These are phyloP conservation scores for Trichosporon sp. DNA, from an alignment of 1,284 basidiomycete genomes.

Conservation along the genomic window DNA sequence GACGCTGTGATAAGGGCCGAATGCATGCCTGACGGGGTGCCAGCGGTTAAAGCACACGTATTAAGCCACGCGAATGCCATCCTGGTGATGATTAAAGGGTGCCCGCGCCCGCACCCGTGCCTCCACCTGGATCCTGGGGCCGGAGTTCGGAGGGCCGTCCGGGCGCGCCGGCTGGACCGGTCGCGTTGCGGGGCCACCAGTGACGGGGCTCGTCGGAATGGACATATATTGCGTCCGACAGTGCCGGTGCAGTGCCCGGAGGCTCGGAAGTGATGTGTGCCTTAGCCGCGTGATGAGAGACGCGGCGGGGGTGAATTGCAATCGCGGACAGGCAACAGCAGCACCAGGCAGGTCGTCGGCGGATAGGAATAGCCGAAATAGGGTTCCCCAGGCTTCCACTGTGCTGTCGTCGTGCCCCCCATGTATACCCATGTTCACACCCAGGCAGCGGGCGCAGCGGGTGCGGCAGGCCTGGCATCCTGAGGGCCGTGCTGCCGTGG, in stretches of 20 bases:
- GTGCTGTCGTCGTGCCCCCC: background rate
- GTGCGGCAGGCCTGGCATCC: background rate
- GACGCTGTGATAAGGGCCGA: background rate
- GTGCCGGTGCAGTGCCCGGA: background rate
- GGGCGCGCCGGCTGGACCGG: background rate
- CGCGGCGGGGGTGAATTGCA: background rate
- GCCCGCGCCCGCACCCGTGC: no score
- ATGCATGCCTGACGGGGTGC: no score
- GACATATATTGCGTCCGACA: background rate
- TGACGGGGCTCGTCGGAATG: background rate
- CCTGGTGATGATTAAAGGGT: background rate
- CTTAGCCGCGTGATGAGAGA: background rate
- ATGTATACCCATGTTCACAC: background rate
- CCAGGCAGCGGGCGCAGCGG: background rate
- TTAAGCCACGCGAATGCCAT: background rate
- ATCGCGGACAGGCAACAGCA: background rate
- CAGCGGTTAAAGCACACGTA: background rate
- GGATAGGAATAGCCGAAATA: slow-evolving; percentile 6
- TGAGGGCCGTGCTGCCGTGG: background rate
- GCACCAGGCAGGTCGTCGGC: background rate
- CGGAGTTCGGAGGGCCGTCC: slow-evolving; percentile 1
- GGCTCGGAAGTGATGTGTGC: background rate
- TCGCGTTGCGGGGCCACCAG: background rate
- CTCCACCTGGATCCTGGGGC: background rate
- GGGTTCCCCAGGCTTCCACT: slow-evolving; percentile 6